Evolutionary conservation across 192 early-diverging fungal species (phyloP).

Genomic region (Gonapodya sp.): DNA sequence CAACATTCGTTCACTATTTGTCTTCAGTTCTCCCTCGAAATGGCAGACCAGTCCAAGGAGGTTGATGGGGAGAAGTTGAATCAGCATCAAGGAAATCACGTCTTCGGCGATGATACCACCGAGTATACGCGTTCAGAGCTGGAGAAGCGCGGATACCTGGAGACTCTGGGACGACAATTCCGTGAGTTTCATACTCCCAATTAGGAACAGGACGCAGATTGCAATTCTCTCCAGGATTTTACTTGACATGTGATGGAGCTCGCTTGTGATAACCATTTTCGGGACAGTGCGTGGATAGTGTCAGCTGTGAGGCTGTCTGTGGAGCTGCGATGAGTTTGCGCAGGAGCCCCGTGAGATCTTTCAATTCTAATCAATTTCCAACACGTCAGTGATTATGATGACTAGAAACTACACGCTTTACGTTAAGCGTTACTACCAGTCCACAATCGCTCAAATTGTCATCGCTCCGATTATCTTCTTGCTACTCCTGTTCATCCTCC

Average conservation of each 20-base stretch:
- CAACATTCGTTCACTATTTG: too few relatives aligned
- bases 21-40: too few relatives aligned
- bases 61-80: neutral
- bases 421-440: neutral
- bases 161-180: neutral
- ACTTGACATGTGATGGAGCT: too few relatives aligned
- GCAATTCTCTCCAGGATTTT: too few relatives aligned
- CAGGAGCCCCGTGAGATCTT: too few relatives aligned
- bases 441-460: neutral
- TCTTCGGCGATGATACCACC: neutral
- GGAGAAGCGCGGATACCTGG: neutral
- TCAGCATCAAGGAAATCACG: neutral
- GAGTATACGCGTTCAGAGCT: neutral
- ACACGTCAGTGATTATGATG: constrained; percentile 7
- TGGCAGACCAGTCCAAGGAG: too few relatives aligned
- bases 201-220: too few relatives aligned
- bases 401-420: constrained; percentile 4
- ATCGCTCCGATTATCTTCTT: constrained; percentile 40
- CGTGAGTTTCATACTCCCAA: neutral
- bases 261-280: too few relatives aligned
- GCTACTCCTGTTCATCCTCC: constrained; percentile 52
- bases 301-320: too few relatives aligned
- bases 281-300: too few relatives aligned
- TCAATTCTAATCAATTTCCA: too few relatives aligned
- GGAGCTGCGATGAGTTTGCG: too few relatives aligned